phyloP scores from a whole-genome alignment of 768 basidiomycete genomes.

The Suillus sp. region DNA sequence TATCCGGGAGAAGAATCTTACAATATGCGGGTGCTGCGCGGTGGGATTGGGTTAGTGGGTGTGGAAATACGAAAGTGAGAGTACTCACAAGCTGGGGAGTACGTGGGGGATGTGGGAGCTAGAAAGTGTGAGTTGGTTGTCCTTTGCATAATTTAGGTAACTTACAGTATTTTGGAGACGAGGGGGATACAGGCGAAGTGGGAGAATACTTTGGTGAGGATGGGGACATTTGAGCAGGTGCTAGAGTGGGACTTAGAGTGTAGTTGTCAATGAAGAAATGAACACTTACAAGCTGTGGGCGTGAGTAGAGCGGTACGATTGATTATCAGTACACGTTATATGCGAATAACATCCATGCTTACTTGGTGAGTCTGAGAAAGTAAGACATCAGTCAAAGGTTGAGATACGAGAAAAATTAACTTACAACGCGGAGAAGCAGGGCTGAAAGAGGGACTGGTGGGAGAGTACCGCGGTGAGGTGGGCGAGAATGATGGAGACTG shows the following conservation, averaged over 20 bases:
- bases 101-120: slow-evolving; percentile 88
- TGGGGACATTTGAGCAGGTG: slow-evolving; percentile 82
- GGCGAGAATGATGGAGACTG: slow-evolving; percentile 91
- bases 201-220: slow-evolving; percentile 93
- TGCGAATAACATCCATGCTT: slow-evolving; percentile 39
- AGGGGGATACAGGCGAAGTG: slow-evolving; percentile 88
- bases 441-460: slow-evolving; percentile 89
- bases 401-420: slow-evolving; percentile 27
- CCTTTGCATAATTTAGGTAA: slow-evolving; percentile 13
- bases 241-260: slow-evolving; percentile 37
- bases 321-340: slow-evolving; percentile 26
- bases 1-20: slow-evolving; percentile 41
- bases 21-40: slow-evolving; percentile 76
- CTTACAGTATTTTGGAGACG: slow-evolving; percentile 92
- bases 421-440: slow-evolving; percentile 91
- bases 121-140: slow-evolving; percentile 18
- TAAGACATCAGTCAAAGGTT: background rate
- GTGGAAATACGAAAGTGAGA: slow-evolving; percentile 3
- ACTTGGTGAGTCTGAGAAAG: slow-evolving; percentile 73
- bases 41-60: slow-evolving; percentile 14
- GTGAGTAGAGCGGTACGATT: slow-evolving; percentile 9
- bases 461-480: slow-evolving; percentile 87
- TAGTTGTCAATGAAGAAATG: slow-evolving; percentile 6
- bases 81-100: slow-evolving; percentile 83
- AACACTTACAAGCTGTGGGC: slow-evolving; percentile 61